Conservation (phyloP, 192 early-diverging fungal genomes). For the Lunasporangiospora selenospora region DNA sequence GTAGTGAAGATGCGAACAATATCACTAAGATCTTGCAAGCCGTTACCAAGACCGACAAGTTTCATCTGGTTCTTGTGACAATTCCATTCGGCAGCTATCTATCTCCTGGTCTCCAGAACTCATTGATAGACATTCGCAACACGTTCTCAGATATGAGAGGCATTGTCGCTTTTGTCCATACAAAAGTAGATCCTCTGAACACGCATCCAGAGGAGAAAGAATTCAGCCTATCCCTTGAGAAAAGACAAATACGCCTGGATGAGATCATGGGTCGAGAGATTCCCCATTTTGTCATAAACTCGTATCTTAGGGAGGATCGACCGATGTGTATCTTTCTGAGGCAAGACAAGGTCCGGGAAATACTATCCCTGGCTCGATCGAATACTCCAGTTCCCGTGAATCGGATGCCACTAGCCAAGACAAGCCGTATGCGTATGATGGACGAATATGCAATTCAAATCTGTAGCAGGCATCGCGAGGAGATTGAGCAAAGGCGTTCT, state of each 20-base stretch:
- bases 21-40: slow-evolving; percentile 2
- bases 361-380: neutral
- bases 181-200: neutral
- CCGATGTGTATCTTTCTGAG: slow-evolving; percentile 1
- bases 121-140: neutral
- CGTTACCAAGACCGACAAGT: neutral
- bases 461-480: too few relatives aligned
- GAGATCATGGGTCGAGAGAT: slow-evolving; percentile 7
- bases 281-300: slow-evolving; percentile 7
- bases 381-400: slow-evolving; percentile 4
- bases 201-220: neutral
- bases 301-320: slow-evolving; percentile 7
- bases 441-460: too few relatives aligned
- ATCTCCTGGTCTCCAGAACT: neutral
- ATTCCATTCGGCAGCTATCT: neutral
- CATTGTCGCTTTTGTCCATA: slow-evolving; percentile 12
- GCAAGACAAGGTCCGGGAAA: neutral
- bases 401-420: slow-evolving; percentile 6
- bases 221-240: neutral
- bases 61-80: slow-evolving; percentile 11
- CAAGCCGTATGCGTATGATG: neutral
- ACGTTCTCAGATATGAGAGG: neutral
- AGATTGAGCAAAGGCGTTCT: too few relatives aligned
- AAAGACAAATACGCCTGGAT: neutral
- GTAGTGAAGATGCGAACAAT: slow-evolving; percentile 1